Conservation (phyloP, 345 rosid species). For the Fremontodendron californicum region DNA sequence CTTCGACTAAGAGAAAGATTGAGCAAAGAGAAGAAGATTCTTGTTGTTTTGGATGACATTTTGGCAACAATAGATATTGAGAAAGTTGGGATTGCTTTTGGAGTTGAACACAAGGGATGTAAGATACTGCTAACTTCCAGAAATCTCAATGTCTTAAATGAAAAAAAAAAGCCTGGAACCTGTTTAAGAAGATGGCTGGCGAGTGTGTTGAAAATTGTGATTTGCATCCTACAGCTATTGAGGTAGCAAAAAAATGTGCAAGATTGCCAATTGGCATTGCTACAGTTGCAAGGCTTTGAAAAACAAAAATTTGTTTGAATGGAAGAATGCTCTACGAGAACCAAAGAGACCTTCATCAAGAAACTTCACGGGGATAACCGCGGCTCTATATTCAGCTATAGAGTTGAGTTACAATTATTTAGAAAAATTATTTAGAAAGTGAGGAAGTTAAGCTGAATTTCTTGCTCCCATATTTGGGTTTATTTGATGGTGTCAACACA, state of each 20-base stretch:
- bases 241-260: constrained; percentile 21
- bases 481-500: not conserved
- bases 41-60: not conserved
- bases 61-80: constrained; percentile 11
- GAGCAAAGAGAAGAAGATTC: not conserved
- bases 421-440: not conserved
- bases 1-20: not conserved
- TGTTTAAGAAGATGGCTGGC: constrained; percentile 22
- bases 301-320: not conserved
- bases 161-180: constrained; percentile 25
- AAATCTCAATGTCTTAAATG: not conserved
- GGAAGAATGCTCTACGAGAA: not conserved
- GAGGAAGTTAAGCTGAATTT: not conserved
- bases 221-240: not conserved
- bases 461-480: not conserved
- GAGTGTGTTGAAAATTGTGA: not conserved
- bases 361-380: not conserved
- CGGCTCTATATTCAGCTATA: not conserved
- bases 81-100: constrained; percentile 29
- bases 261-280: constrained; percentile 21
- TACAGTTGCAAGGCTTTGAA: not conserved
- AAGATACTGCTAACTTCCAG: constrained; percentile 32
- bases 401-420: not conserved
- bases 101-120: constrained; percentile 17
- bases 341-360: not conserved